Base-by-base conservation (phyloP, 2,329 filamentous ascomycete genomes). In the Cryphonectria parasitica region DNA sequence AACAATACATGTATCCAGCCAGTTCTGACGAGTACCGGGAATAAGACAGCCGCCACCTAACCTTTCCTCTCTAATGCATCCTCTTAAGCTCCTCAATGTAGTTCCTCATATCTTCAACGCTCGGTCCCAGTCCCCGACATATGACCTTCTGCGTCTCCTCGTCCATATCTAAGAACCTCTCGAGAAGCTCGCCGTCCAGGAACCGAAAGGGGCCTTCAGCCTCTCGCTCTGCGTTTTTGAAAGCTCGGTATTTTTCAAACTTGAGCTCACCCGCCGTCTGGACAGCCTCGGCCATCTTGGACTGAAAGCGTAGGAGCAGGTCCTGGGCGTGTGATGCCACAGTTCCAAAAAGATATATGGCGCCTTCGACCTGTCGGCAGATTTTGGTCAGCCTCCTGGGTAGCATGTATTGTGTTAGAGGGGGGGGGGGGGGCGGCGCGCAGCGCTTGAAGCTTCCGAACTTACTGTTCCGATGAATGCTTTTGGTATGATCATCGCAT, bases 391-490 rank as follows among this genome's bases (percentile, higher is more conserved):
- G 64, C 31, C 56, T 66, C 25, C 67, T n/a, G 45, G 7, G 5
- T 13, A 41, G 28, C 17, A 11, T 1, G 36, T n/a, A 31, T 25
- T 61, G 34, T 2, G 17, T 34, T 7, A 4, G 15, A 5, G 43
- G 43, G 17, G 17, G 8, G 41, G 31, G 34, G 34, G 34, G 34
- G 34, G 34, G 34, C n/a, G n/a, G n/a, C n/a, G n/a, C n/a, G n/a
- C n/a, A 34, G 34, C 43, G 31, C 52, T 65, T 66, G 80, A 19
- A 22, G 22, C 11, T 13, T 1, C 17, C 34, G 15, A 31, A 31
- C 91, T 83, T 87, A 95, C 95, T 68, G 96, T 98, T 71, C 89
- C 95, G 67, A 98, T 82, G 78, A 98, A 98, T 28, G 96, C 96
- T 76, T 89, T 90, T 0, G 96, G 95, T 10, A 91, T 83, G 10